These are phyloP conservation scores for Cicer chorassanicum DNA, from an alignment of 306 rosid genomes.

Conservation along the genomic window DNA sequence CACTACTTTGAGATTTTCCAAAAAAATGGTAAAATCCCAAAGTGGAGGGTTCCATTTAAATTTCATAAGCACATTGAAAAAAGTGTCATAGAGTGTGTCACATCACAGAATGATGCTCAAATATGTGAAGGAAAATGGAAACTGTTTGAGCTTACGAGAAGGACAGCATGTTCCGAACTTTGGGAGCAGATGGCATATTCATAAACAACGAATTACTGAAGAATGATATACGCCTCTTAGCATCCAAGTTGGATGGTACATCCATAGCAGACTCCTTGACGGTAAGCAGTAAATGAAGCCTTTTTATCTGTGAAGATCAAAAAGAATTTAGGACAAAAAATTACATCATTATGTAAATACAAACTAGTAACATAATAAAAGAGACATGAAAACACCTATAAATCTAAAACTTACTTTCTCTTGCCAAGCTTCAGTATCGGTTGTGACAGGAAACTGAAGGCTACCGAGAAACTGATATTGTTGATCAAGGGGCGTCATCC, in stretches of 20 bases:
- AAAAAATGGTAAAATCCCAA: constrained; percentile 6
- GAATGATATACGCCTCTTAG: constrained; percentile 91
- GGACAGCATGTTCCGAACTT: constrained; percentile 93
- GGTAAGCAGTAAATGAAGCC: constrained; percentile 89
- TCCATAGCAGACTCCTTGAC: constrained; percentile 99
- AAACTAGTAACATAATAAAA: constrained; percentile 21
- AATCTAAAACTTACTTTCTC: constrained; percentile 70
- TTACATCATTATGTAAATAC: constrained; percentile 21
- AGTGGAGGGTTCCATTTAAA: neutral
- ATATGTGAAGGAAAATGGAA: constrained; percentile 24
- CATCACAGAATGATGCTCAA: constrained; percentile 28
- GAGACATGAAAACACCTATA: constrained; percentile 9
- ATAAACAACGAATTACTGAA: constrained; percentile 94
- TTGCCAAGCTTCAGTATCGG: constrained; percentile 81
- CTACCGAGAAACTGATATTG: constrained; percentile 64
- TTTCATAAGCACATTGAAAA: neutral
- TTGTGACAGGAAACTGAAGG: constrained; percentile 68
- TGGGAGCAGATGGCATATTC: constrained; percentile 96
- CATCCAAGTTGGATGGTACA: constrained; percentile 95
- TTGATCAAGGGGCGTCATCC: constrained; percentile 71
- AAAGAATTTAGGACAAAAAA: constrained; percentile 37
- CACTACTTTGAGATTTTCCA: neutral
- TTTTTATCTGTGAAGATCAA: constrained; percentile 67
- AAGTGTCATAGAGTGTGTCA: constrained; percentile 5
- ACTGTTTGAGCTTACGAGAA: constrained; percentile 75